Evolutionary conservation across 257 asterid genomes (phyloP).

Genomic region (Leonotis leonurus): DNA sequence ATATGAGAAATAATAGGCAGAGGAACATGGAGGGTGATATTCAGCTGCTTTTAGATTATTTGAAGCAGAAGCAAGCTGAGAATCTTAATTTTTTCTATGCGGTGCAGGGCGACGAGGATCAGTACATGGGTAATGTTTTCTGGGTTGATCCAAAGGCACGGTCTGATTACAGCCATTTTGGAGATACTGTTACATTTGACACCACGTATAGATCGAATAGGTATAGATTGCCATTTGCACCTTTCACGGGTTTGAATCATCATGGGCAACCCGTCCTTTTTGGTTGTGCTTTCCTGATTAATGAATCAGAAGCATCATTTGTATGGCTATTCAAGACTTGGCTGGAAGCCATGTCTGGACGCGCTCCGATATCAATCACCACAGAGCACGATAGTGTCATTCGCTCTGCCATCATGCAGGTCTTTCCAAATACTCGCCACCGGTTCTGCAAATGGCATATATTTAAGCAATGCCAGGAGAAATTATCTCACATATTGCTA

Average conservation of each 20-base stretch:
- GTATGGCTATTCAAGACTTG: conserved; percentile 84
- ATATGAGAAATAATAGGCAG: conserved; percentile 81
- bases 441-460: conserved; percentile 98
- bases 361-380: conserved; percentile 72
- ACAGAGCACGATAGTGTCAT: conserved; percentile 80
- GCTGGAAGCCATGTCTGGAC: conserved; percentile 82
- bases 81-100: conserved; percentile 68
- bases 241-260: conserved; percentile 92
- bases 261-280: conserved; percentile 93
- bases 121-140: conserved; percentile 65
- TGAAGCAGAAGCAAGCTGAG: conserved; percentile 72
- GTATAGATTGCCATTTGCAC: conserved; percentile 88
- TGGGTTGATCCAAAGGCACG: conserved; percentile 91
- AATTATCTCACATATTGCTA: conserved; percentile 65
- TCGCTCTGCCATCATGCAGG: conserved; percentile 68
- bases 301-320: conserved; percentile 88
- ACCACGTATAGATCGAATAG: conserved; percentile 95
- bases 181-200: conserved; percentile 92
- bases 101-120: conserved; percentile 83
- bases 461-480: conserved; percentile 92
- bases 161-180: conserved; percentile 63
- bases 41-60: conserved; percentile 82
- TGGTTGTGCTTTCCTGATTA: conserved; percentile 87
- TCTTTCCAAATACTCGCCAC: conserved; percentile 74
- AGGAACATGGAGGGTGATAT: conserved; percentile 91